Conservation (phyloP, 2,329 filamentous ascomycete species). For the Knoxdaviesia capensis region DNA sequence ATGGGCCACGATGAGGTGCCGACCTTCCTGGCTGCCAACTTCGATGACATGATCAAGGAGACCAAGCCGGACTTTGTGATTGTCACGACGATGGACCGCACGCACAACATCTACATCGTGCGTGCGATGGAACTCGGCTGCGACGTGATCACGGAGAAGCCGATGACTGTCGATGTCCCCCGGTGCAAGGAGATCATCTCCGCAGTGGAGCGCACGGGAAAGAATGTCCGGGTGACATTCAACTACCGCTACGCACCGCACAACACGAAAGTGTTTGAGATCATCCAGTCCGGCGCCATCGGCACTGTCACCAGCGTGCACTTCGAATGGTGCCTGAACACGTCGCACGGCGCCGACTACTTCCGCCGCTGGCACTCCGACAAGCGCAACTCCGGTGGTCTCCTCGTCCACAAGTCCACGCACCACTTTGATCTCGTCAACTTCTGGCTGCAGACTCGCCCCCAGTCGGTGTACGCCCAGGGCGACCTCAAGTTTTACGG, state of each 20-base stretch:
- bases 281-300: constrained; percentile 32
- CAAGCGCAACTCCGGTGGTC: constrained; percentile 35
- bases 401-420: constrained; percentile 41
- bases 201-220: constrained; percentile 27
- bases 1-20: constrained; percentile 28
- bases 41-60: constrained; percentile 36
- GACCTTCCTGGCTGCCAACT: constrained; percentile 31
- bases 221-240: constrained; percentile 35
- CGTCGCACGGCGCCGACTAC: constrained; percentile 39
- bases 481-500: constrained; percentile 41
- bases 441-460: constrained; percentile 37
- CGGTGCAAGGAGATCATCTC: constrained; percentile 32
- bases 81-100: constrained; percentile 41
- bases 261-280: constrained; percentile 36
- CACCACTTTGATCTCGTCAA: constrained; percentile 45
- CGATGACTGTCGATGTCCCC: constrained; percentile 40
- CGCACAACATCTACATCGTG: constrained; percentile 39
- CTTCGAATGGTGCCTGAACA: constrained; percentile 45
- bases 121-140: constrained; percentile 37
- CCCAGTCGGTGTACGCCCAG: constrained; percentile 34
- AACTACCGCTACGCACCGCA: constrained; percentile 48
- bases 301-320: constrained; percentile 36
- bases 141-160: constrained; percentile 42
- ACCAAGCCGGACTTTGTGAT: constrained; percentile 40
- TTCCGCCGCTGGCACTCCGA: constrained; percentile 44